phyloP scores from a whole-genome alignment of 495 filamentous ascomycete genomes.

The Entonaema liquescens region DNA sequence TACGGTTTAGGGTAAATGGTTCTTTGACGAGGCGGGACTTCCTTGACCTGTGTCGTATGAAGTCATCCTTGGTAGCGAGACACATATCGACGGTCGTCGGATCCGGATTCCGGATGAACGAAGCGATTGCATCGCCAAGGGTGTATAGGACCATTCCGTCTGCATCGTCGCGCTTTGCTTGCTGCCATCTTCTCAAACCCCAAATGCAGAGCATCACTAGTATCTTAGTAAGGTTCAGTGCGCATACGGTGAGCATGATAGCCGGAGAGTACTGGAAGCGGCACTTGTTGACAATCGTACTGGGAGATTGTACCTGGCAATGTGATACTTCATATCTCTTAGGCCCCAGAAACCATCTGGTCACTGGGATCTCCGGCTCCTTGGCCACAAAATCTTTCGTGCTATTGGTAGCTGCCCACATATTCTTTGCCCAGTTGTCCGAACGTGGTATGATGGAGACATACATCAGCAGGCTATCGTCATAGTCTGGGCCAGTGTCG shows the following conservation, averaged over 20 bases:
- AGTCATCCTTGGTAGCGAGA: background rate
- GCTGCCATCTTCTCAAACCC: background rate
- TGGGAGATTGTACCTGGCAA: constrained; percentile 37
- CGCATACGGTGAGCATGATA: constrained; percentile 17
- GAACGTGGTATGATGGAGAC: constrained; percentile 38
- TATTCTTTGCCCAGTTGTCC: constrained; percentile 47
- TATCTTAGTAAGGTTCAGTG: background rate
- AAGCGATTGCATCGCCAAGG: constrained; percentile 46
- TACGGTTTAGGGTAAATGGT: background rate
- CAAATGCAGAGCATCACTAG: background rate
- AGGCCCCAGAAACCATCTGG: constrained; percentile 38
- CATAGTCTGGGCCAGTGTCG: constrained; percentile 31
- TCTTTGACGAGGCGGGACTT: background rate
- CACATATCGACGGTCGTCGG: constrained; percentile 13
- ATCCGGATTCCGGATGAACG: constrained; percentile 47
- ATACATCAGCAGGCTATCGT: constrained; percentile 45
- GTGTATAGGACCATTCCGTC: constrained; percentile 28
- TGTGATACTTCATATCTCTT: constrained; percentile 34
- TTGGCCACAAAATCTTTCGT: background rate
- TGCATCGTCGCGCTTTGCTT: constrained; percentile 15
- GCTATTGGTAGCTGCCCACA: constrained; percentile 45
- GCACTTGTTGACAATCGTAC: constrained; percentile 18
- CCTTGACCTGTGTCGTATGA: background rate
- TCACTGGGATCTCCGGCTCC: constrained; percentile 13
- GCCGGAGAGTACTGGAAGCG: constrained; percentile 35